phyloP scores from a whole-genome alignment of 805 yeast genomes.

The Candida nonsorbophila region DNA sequence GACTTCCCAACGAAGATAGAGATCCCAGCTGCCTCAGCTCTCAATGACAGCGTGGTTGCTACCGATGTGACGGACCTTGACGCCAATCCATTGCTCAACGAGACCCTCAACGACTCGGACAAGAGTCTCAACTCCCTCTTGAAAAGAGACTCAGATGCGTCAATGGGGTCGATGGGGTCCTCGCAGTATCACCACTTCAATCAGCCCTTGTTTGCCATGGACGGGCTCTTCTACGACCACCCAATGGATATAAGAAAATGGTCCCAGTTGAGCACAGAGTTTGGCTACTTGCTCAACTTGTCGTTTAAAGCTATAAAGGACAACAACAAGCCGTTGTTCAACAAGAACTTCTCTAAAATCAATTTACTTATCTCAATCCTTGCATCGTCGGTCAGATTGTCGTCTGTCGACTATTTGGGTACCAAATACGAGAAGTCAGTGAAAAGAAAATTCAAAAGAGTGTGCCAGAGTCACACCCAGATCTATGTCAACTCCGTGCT shows the following conservation, averaged over 20 bases:
- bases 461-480: slow-evolving; percentile 54
- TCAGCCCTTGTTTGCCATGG: slow-evolving; percentile 35
- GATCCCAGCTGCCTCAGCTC: too few relatives aligned
- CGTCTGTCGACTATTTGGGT: slow-evolving; percentile 44
- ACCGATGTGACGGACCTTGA: too few relatives aligned
- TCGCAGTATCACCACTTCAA: slow-evolving; percentile 33
- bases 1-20: too few relatives aligned
- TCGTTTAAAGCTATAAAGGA: slow-evolving; percentile 48
- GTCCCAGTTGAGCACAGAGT: slow-evolving; percentile 48
- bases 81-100: too few relatives aligned
- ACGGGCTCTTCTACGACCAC: slow-evolving; percentile 50
- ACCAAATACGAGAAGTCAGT: slow-evolving; percentile 45
- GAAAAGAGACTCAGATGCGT: slow-evolving; percentile 35
- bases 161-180: slow-evolving; percentile 14
- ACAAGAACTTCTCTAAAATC: slow-evolving; percentile 47
- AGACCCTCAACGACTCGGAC: too few relatives aligned
- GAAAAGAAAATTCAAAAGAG: slow-evolving; percentile 44
- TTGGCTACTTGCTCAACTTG: slow-evolving; percentile 43
- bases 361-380: slow-evolving; percentile 49
- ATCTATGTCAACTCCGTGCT: slow-evolving; percentile 61
- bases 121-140: slow-evolving; percentile 7
- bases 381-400: slow-evolving; percentile 51
- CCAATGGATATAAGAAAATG: slow-evolving; percentile 57
- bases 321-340: slow-evolving; percentile 46
- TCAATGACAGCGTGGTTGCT: too few relatives aligned